Base-by-base conservation (phyloP, 495 filamentous ascomycete genomes). In the Penicillium paxilli region DNA sequence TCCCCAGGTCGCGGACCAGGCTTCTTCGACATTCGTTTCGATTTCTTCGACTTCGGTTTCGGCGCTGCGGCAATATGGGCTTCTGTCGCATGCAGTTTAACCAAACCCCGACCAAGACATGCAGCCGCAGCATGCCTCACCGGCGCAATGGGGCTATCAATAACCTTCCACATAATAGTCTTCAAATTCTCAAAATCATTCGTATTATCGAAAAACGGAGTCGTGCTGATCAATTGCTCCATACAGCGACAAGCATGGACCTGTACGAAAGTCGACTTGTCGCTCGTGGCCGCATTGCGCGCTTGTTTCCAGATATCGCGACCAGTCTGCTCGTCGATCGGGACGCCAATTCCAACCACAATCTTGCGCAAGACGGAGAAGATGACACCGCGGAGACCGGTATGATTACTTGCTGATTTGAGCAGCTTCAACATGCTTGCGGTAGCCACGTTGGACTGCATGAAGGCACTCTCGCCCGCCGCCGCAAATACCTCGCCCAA, bases 251-350 rank as follows among this genome's bases (percentile, higher is more conserved):
- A 96, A 11, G 91, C 90, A 51, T 83, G 83, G 11, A 87, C 80
- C 65, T 98, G 86, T 21, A 90, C 91, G 38, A 95, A 79, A 5
- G 84, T 81, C 9, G 91, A 86, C 66, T 92, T 97, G 66, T 98
- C 94, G 37, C 79, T 76, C 1, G 85, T 81, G 9, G 89, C 88
- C 50, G 86, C 82, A 69, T 81, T 88, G 41, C 94, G 82, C 21
- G 88, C 87, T 62, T 90, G 88, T 68, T 96, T 99, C 94, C 92
- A 98, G 23, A 92, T 83, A 65, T 97, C 93, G 59, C 91, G 84
- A 10, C 87, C 89, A n/a, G 89, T 80, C 49, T 71, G 76, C 67
- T 99, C 94, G 58, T 99, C 94, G 50, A 92, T 73, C 58, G 90
- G 91, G 2, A 80, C 76, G 20, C 79, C 81, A 21, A 96, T 80